Evolutionary conservation across 495 filamentous ascomycete genomes (phyloP), one percentile per base, ranked within the genome.

Genomic region (Daldinia vernicosa): DNA sequence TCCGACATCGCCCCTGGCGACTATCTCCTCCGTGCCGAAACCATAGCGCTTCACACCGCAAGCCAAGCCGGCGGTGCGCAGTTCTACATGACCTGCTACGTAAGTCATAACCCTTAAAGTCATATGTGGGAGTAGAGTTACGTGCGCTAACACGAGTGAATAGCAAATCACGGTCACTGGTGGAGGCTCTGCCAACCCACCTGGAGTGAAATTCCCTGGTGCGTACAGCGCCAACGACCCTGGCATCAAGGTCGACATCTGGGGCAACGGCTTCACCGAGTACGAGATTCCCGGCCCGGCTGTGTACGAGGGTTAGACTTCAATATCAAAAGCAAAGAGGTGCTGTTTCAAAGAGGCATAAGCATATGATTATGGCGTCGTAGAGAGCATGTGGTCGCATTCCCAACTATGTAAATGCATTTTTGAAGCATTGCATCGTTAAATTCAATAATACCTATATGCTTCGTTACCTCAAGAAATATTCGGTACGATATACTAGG

Each of bases 21-120:
- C 67, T 87, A 87, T 69, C 80, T 87, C 22, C 78, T 87, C 17
- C 83, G 85, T 37, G 85, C 84, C 27, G 85, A 87, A 74, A 82
- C 76, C 14, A 82, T 86, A 28, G 85, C 85, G 0, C 78, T 87
- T 4, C 85, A 88, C 63, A 75, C 81, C 0, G 84, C 84, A 3
- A 75, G 63, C 26, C 61, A 73, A 14, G 12, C 76, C 1, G 76
- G 75, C 24, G 77, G 78, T 15, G 85, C 83, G 1, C 85, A 87
- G 72, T 77, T 84, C 59, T 87, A 88, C 71, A 79, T 86, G 71
- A 82, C 82, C 7, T 86, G 84, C 78, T 87, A 81, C 75, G 70
- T 73, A 69, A 58, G 70, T 62, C 22, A 4, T 3, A n/a, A 2
- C 28, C 35, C 8, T 8, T 12, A 3, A 14, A 35, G 5, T 5